phyloP scores from a whole-genome alignment of 495 filamentous ascomycete species.

The Penicillium dipodomyicola region DNA sequence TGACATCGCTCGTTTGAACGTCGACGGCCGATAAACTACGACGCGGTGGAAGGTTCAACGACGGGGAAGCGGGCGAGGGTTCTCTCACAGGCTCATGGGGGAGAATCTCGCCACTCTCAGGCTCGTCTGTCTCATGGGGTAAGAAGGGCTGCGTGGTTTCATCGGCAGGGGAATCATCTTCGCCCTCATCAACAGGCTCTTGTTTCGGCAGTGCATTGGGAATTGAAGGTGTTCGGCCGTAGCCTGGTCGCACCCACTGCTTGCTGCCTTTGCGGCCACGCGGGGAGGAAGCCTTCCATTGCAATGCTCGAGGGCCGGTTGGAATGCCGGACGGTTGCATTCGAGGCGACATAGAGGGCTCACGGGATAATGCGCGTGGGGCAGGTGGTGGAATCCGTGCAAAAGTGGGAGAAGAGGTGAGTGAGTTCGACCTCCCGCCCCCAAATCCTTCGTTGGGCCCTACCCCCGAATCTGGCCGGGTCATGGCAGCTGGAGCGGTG shows the following conservation, averaged over 20 bases:
- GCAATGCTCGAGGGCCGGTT: conserved; percentile 56
- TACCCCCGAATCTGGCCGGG: conserved; percentile 26
- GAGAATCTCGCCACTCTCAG: conserved; percentile 4
- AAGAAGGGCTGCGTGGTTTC: conserved; percentile 20
- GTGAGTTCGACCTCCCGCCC: conserved; percentile 22
- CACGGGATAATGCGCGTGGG: conserved; percentile 33
- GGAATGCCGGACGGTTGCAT: conserved; percentile 57
- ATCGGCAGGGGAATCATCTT: conserved; percentile 27
- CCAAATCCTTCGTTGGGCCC: conserved; percentile 20
- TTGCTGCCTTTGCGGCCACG: conserved; percentile 50
- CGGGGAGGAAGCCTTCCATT: conserved; percentile 30
- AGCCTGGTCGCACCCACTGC: conserved; percentile 60
- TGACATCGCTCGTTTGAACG: conserved; percentile 11
- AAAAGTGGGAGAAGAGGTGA: conserved; percentile 29
- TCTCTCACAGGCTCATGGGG: conserved; percentile 1
- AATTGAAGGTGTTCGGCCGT: conserved; percentile 31
- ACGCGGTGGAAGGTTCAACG: conserved; percentile 19
- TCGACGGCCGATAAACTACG: conserved; percentile 11
- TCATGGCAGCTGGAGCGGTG: conserved; percentile 44
- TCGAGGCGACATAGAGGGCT: conserved; percentile 44
- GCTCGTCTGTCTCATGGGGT: conserved; percentile 7
- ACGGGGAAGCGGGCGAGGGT: conserved; percentile 14
- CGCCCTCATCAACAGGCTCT: conserved; percentile 43
- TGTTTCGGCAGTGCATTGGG: conserved; percentile 36
- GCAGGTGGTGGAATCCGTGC: conserved; percentile 30